Evolutionary conservation across 2,329 filamentous ascomycete genomes (phyloP).

Genomic region (Trichoderma afroharzianum): DNA sequence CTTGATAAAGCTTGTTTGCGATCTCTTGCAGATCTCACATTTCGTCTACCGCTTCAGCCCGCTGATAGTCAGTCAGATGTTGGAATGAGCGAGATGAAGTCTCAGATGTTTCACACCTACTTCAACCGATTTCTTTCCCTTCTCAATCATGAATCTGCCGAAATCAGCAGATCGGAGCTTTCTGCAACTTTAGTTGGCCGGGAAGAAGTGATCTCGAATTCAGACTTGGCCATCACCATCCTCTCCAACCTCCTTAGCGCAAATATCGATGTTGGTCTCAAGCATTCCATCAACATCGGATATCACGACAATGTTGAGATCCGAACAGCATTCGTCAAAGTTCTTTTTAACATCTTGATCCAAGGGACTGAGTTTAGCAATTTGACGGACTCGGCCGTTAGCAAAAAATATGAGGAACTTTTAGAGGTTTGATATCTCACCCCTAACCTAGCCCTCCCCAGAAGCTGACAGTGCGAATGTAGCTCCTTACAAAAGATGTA

Average conservation of each 20-base stretch:
- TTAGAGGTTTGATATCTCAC: slow-evolving; percentile 41
- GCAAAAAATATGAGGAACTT: slow-evolving; percentile 65
- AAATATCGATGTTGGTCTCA: slow-evolving; percentile 68
- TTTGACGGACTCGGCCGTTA: slow-evolving; percentile 61
- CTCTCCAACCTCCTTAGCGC: slow-evolving; percentile 66
- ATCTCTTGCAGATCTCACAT: slow-evolving; percentile 63
- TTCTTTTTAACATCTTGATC: slow-evolving; percentile 67
- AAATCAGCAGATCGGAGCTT: slow-evolving; percentile 32
- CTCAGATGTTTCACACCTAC: slow-evolving; percentile 68
- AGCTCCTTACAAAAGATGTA: slow-evolving; percentile 61
- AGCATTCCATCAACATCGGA: slow-evolving; percentile 66
- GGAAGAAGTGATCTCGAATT: slow-evolving; percentile 53
- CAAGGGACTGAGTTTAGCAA: slow-evolving; percentile 70
- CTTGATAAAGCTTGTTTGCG: slow-evolving; percentile 63
- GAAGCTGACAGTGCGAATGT: background rate
- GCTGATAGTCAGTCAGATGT: slow-evolving; percentile 63
- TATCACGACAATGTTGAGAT: slow-evolving; percentile 69
- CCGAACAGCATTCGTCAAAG: slow-evolving; percentile 65
- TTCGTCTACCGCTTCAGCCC: slow-evolving; percentile 62
- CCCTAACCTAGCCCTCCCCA: background rate
- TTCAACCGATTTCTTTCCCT: slow-evolving; percentile 67
- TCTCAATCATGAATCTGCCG: slow-evolving; percentile 55
- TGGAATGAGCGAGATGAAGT: slow-evolving; percentile 64
- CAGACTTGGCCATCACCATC: slow-evolving; percentile 64
- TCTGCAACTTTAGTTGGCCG: slow-evolving; percentile 36